Base-by-base conservation (phyloP, 805 yeast species). In the Kurtzmaniella fragi region DNA sequence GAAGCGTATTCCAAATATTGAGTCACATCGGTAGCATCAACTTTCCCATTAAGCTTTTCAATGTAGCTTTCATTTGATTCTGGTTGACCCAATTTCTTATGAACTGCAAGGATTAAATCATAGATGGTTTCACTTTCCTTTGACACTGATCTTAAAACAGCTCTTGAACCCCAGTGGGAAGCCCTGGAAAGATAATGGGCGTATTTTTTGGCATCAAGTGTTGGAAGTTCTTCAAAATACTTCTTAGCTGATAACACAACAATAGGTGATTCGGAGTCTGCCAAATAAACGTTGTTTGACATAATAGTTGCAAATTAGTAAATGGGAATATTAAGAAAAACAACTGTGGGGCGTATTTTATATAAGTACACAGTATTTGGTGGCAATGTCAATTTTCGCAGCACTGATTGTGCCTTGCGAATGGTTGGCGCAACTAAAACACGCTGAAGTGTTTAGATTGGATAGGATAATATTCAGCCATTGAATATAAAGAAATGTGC, bases 141-240 rank as follows among this genome's bases (percentile, higher is more conserved):
- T 9, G 90, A 81, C 5, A 88, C 95, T 31, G 88, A 87, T 52
- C 95, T 72, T 43, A 86, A 65, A 2, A 84, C 86, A 5, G 81
- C 85, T 45, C 93, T 70, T 9, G 93, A 74, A 29, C 96, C 96
- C 62, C 78, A 78, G 57, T 85, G 95, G 32, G 89, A 78, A 2
- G 95, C 96, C 53, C 82, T 77, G 30, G 90, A 78, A 61, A 88
- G 77, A 57, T 79, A 80, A 63, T 88, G 95, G 15, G 96, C 95
- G 54, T 88, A 88, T 30, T 52, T 45, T 41, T 72, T 70, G 55
- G 84, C 76, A 45, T 82, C 82, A 30, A 67, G 59, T 6, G 65
- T 60, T 12, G 84, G 71, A 51, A 88, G 69, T 34, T 77, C 77
- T 13, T 80, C 79, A 49, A 88, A 86, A 59, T 77, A 89, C 31